Evolutionary conservation across 352 stramenopile species (phyloP).

Genomic region (Pythium biforme): DNA sequence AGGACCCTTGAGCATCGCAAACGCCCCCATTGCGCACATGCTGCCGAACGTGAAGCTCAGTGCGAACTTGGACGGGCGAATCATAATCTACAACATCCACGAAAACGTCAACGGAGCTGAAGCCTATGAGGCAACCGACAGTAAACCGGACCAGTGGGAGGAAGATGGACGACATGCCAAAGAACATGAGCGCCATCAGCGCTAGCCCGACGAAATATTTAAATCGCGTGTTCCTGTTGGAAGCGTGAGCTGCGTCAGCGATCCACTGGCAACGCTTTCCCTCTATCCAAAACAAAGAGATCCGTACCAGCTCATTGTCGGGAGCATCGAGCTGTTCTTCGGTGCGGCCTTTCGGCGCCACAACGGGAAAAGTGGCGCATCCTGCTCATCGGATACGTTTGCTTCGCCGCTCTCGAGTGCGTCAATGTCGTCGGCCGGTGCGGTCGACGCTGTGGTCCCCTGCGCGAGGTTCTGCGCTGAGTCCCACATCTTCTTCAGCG

Average conservation of each 20-base stretch:
- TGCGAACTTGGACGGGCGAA: constrained; percentile 81
- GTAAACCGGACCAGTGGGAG: constrained; percentile 46
- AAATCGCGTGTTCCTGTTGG: constrained; percentile 63
- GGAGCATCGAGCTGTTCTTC: constrained; percentile 35
- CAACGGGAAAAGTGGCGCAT: constrained; percentile 36
- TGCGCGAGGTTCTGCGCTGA: constrained; percentile 59
- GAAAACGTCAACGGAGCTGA: background rate
- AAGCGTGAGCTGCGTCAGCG: background rate
- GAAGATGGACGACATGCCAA: constrained; percentile 82
- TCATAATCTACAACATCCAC: constrained; percentile 48
- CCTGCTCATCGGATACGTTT: constrained; percentile 23
- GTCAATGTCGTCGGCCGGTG: constrained; percentile 28
- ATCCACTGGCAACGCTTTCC: background rate
- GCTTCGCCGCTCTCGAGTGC: constrained; percentile 49
- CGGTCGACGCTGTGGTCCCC: constrained; percentile 11
- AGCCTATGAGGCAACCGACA: background rate
- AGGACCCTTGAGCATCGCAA: constrained; percentile 77
- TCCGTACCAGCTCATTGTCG: constrained; percentile 57
- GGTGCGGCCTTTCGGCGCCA: constrained; percentile 40
- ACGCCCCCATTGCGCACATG: constrained; percentile 68
- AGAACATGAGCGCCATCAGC: constrained; percentile 74
- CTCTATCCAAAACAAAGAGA: background rate
- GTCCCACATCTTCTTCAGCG: constrained; percentile 63
- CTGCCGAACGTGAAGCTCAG: constrained; percentile 81
- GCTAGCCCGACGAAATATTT: constrained; percentile 79